Base-by-base conservation (phyloP, 2,329 filamentous ascomycete genomes). In the Arthrobotrys conoides region DNA sequence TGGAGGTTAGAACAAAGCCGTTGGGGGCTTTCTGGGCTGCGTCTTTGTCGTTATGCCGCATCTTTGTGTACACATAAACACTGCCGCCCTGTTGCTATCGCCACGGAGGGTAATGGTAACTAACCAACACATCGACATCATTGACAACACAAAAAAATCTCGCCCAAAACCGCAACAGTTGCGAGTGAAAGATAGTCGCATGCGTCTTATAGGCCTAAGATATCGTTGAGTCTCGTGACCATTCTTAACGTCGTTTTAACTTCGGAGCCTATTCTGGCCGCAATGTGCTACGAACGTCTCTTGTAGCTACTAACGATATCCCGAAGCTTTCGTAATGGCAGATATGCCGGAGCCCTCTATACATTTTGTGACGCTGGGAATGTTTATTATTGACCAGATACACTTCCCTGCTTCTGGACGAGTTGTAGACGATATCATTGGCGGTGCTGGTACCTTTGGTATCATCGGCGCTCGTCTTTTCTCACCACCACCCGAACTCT, bases 391-490 rank as follows among this genome's bases (percentile, higher is more conserved):
- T 79, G 94, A 98, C 86, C 93, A 97, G 78, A 98, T 98, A 82
- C 92, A 97, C 82, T 97, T 93, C 2, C 90, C 91, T 49, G 49
- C 64, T 16, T 66, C 68, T 14, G 90, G 86, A 71, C 88, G 91
- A 3, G 87, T 91, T 12, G 91, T 92, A 46, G 89, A 88, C 82
- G 88, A 95, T 83, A 88, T 97, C 20, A 87, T 96, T n/a, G 96
- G 96, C 66, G 96, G 96, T 24, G 96, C 92, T 30, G 96, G 94
- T 27, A 89, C 94, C 1, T 98, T 93, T 51, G 77, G 79, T 75
- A 93, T 94, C 6, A 87, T 98, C 5, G 96, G 96, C 20, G 96
- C 96, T 18, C 92, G 96, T 36, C 87, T 99, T 61, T 92, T 97
- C 83, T 95, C 93, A 3, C 92, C 93, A 1, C 85, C 87, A 36